phyloP scores from a whole-genome alignment of 2,329 filamentous ascomycete species.

The Pseudofabraea citricarpa region DNA sequence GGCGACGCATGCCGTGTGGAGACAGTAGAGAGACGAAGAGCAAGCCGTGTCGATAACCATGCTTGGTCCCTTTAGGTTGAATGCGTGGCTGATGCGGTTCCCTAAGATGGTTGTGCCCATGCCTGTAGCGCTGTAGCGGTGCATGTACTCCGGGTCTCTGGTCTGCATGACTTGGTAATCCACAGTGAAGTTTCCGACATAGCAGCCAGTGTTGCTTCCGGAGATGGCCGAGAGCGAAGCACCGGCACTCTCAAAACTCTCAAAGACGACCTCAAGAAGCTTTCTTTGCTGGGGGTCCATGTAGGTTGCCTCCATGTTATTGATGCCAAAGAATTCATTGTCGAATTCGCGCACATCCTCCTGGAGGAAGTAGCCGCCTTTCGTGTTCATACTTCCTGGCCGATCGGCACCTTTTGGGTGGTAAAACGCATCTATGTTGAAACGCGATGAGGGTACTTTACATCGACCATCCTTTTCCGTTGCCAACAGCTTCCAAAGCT shows the following conservation, averaged over 20 bases:
- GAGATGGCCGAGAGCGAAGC: slow-evolving; percentile 11
- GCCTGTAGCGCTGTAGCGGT: slow-evolving; percentile 21
- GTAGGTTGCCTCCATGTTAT: slow-evolving; percentile 2
- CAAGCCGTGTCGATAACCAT: slow-evolving; percentile 41
- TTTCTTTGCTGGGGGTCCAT: slow-evolving; percentile 20
- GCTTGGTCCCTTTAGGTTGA: slow-evolving; percentile 25
- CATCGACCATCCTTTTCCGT: neutral
- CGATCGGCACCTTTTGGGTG: slow-evolving; percentile 1
- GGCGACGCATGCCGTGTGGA: slow-evolving; percentile 47
- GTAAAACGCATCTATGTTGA: slow-evolving; percentile 1
- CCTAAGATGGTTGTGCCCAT: neutral
- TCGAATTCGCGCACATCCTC: slow-evolving; percentile 6
- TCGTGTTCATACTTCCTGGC: slow-evolving; percentile 1
- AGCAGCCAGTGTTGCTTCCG: slow-evolving; percentile 12
- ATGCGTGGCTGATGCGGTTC: slow-evolving; percentile 28
- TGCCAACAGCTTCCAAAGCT: slow-evolving; percentile 3
- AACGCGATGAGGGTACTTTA: slow-evolving; percentile 1
- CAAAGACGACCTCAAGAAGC: slow-evolving; percentile 16
- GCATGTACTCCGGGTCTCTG: slow-evolving; percentile 8
- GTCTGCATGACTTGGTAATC: slow-evolving; percentile 7
- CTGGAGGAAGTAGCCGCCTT: slow-evolving; percentile 7
- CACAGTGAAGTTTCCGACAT: slow-evolving; percentile 11
- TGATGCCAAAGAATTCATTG: slow-evolving; percentile 7
- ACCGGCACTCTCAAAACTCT: slow-evolving; percentile 17
- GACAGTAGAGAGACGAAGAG: slow-evolving; percentile 48